phyloP scores from a whole-genome alignment of 2,329 filamentous ascomycete species.

The Rhinocladiella similis region DNA sequence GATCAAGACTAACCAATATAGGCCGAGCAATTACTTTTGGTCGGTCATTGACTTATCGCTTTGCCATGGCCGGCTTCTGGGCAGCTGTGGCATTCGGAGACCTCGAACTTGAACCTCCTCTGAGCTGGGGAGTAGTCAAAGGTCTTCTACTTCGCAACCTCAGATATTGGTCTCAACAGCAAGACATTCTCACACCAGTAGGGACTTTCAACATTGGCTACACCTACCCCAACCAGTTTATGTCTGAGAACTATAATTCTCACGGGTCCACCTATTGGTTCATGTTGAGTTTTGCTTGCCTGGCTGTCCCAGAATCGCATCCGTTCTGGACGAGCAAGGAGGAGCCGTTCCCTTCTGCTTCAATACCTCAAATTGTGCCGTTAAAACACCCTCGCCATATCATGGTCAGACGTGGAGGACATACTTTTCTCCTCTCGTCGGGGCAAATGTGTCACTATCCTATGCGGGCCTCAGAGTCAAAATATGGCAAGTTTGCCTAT shows the following conservation, averaged over 20 bases:
- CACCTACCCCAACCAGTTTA: conserved; percentile 76
- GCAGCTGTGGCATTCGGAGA: conserved; percentile 73
- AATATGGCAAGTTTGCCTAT: conserved; percentile 78
- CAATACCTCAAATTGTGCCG: conserved; percentile 60
- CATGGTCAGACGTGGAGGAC: conserved; percentile 67
- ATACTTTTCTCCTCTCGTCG: conserved; percentile 72
- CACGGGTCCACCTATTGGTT: conserved; percentile 75
- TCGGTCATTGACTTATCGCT: conserved; percentile 76
- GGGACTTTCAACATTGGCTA: conserved; percentile 77
- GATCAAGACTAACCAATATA: conserved; percentile 6
- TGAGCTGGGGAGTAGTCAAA: conserved; percentile 78
- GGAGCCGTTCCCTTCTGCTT: conserved; percentile 57
- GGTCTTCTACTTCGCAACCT: conserved; percentile 73
- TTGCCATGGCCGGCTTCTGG: conserved; percentile 84
- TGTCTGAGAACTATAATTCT: conserved; percentile 82
- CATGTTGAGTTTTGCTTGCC: conserved; percentile 72
- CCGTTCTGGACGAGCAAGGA: conserved; percentile 74
- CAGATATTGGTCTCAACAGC: conserved; percentile 76
- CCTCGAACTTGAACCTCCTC: conserved; percentile 68
- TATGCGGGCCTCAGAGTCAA: conserved; percentile 77
- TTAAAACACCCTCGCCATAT: conserved; percentile 73
- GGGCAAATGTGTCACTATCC: conserved; percentile 82
- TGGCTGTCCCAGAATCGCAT: conserved; percentile 68
- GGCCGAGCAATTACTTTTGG: conserved; percentile 73
- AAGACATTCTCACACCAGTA: conserved; percentile 71